Conservation (phyloP, 2,329 filamentous ascomycete species). For the Alternaria ethzedia region DNA sequence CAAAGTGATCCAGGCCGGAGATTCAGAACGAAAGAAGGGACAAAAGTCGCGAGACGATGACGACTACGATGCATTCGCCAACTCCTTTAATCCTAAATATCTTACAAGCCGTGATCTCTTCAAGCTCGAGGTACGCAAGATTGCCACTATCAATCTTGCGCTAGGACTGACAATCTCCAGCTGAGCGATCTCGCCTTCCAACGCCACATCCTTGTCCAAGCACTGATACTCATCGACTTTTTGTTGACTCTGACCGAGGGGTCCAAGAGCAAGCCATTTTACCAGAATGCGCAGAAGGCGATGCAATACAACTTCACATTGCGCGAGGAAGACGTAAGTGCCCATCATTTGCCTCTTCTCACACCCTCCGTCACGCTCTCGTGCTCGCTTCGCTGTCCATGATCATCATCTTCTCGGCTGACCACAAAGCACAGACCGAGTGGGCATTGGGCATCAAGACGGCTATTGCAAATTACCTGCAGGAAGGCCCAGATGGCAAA, state of each 20-base stretch:
- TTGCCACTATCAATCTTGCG: slow-evolving; percentile 20
- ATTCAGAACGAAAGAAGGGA: slow-evolving; percentile 67
- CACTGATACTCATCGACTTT: slow-evolving; percentile 93
- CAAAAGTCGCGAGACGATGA: slow-evolving; percentile 68
- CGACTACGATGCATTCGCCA: slow-evolving; percentile 68
- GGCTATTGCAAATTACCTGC: slow-evolving; percentile 81
- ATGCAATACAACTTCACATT: slow-evolving; percentile 82
- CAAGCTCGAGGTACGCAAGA: slow-evolving; percentile 76
- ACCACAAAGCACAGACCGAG: slow-evolving; percentile 65
- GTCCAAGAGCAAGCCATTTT: slow-evolving; percentile 78
- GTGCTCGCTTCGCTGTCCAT: slow-evolving; percentile 24
- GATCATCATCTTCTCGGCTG: slow-evolving; percentile 39
- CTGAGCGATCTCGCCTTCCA: slow-evolving; percentile 94
- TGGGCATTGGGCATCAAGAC: slow-evolving; percentile 84
- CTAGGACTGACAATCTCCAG: slow-evolving; percentile 54
- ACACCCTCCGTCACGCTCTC: slow-evolving; percentile 18
- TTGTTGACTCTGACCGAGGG: slow-evolving; percentile 85
- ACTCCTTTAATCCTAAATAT: slow-evolving; percentile 95
- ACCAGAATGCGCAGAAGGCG: slow-evolving; percentile 79
- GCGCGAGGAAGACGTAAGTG: slow-evolving; percentile 80
- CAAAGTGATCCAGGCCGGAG: slow-evolving; percentile 70
- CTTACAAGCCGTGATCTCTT: slow-evolving; percentile 97
- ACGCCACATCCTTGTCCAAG: slow-evolving; percentile 92
- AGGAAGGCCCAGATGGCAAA: slow-evolving; percentile 79
- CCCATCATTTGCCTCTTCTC: slow-evolving; percentile 17